phyloP scores from a whole-genome alignment of 768 basidiomycete genomes.

The Phaeotremella fagi region DNA sequence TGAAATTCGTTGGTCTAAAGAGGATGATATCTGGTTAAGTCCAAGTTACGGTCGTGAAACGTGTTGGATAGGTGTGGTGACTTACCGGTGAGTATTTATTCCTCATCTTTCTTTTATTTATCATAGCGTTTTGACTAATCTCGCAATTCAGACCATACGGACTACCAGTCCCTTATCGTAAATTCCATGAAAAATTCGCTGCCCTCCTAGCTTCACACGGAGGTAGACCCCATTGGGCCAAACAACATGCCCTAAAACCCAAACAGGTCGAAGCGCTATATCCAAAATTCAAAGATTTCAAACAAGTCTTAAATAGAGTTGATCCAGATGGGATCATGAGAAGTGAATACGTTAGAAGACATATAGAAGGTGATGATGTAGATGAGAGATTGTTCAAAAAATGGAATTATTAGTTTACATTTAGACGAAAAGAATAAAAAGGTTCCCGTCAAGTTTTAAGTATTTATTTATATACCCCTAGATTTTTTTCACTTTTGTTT shows the following conservation, averaged over 20 bases:
- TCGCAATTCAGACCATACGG: slow-evolving; percentile 67
- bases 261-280: slow-evolving; percentile 64
- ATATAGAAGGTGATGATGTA: slow-evolving; percentile 64
- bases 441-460: background rate
- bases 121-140: background rate
- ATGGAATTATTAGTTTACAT: slow-evolving; percentile 1
- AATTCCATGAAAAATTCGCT: slow-evolving; percentile 72
- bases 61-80: slow-evolving; percentile 96
- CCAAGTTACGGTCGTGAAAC: slow-evolving; percentile 74
- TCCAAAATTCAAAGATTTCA: slow-evolving; percentile 75
- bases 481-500: too few relatives aligned
- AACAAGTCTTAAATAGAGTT: slow-evolving; percentile 59
- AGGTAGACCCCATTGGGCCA: slow-evolving; percentile 95
- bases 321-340: slow-evolving; percentile 69
- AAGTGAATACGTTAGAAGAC: slow-evolving; percentile 83
- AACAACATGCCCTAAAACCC: slow-evolving; percentile 71
- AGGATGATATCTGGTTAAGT: slow-evolving; percentile 91
- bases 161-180: slow-evolving; percentile 71
- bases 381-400: slow-evolving; percentile 55
- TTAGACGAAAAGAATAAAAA: background rate
- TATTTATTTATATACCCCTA: background rate
- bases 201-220: slow-evolving; percentile 61
- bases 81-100: slow-evolving; percentile 69
- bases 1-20: slow-evolving; percentile 81
- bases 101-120: background rate